Percentiles rank a stretch among this genome's conserved stretches.
Evolutionary conservation across 116 monocot genomes (phyloP).

Genomic region (Cymodocea nodosa): DNA sequence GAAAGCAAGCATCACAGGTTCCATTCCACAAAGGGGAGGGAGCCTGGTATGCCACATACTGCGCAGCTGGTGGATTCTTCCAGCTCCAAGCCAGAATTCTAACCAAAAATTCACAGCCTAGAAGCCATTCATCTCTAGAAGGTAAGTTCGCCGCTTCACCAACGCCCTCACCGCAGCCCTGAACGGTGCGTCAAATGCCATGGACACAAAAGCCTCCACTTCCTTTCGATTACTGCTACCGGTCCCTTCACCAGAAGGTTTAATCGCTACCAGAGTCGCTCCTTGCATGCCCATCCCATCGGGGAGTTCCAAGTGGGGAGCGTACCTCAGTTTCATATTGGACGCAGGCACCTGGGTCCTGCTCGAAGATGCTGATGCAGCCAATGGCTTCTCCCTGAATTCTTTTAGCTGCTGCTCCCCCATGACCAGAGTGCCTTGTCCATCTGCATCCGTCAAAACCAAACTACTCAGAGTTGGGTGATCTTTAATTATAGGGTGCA

Average conservation of each 20-base stretch:
- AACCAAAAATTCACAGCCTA: constrained; percentile 9
- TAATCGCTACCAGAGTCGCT: constrained; percentile 77
- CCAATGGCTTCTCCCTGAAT: constrained; percentile 70
- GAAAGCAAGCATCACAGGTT: neutral
- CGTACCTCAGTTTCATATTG: constrained; percentile 75
- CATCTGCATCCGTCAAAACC: constrained; percentile 65
- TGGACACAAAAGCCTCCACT: constrained; percentile 39
- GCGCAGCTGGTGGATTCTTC: neutral
- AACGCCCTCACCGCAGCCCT: constrained; percentile 43
- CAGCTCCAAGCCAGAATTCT: neutral
- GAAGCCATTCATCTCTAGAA: constrained; percentile 95
- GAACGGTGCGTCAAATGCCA: constrained; percentile 68
- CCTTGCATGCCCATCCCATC: constrained; percentile 60
- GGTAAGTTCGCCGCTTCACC: constrained; percentile 67
- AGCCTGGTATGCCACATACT: too few species aligned
- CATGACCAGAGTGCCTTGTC: constrained; percentile 74
- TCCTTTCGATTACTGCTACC: constrained; percentile 38
- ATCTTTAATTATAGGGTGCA: constrained; percentile 61
- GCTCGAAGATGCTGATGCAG: constrained; percentile 51
- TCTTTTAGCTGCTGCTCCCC: constrained; percentile 70
- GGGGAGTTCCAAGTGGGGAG: constrained; percentile 58
- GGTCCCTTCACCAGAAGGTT: constrained; percentile 33
- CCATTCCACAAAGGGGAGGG: neutral
- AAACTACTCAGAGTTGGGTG: constrained; percentile 58
- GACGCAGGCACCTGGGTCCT: constrained; percentile 79